Conservation (phyloP, 371 early-diverging fungal genomes). For the Actinomortierella wolfii region DNA sequence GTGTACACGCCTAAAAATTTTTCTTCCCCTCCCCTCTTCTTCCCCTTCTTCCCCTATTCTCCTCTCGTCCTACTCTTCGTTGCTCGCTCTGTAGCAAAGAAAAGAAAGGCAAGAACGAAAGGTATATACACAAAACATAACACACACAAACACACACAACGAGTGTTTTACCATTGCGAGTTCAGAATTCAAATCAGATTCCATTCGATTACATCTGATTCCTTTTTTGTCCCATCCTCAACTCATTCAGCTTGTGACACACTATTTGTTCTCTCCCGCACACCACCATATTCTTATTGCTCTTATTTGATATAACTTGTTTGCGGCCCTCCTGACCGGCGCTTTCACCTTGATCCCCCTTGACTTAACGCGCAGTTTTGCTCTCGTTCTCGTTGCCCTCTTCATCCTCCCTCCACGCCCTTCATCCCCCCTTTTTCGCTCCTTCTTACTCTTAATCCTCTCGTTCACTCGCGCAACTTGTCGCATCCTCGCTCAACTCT, state of each 20-base stretch:
- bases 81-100: too few species aligned
- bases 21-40: conserved; percentile 2
- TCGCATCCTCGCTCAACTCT: neutral
- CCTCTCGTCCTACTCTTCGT: too few species aligned
- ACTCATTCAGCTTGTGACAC: neutral
- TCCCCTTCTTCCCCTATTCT: neutral
- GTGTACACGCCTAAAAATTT: neutral
- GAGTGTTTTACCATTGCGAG: neutral
- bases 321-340: neutral
- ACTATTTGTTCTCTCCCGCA: too few species aligned
- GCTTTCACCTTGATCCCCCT: neutral
- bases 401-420: neutral
- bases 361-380: neutral
- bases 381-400: neutral
- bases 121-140: neutral
- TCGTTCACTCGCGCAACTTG: conserved; percentile 1
- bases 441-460: neutral
- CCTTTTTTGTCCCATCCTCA: too few species aligned
- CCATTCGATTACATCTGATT: conserved; percentile 1
- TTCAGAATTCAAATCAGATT: neutral
- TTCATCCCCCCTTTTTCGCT: neutral
- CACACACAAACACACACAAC: neutral
- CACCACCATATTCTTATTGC: neutral
- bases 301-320: neutral
- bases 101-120: neutral